These are phyloP conservation scores for Raddia guianensis DNA, from an alignment of 176 grass and related monocot species.

Conservation along the genomic window DNA sequence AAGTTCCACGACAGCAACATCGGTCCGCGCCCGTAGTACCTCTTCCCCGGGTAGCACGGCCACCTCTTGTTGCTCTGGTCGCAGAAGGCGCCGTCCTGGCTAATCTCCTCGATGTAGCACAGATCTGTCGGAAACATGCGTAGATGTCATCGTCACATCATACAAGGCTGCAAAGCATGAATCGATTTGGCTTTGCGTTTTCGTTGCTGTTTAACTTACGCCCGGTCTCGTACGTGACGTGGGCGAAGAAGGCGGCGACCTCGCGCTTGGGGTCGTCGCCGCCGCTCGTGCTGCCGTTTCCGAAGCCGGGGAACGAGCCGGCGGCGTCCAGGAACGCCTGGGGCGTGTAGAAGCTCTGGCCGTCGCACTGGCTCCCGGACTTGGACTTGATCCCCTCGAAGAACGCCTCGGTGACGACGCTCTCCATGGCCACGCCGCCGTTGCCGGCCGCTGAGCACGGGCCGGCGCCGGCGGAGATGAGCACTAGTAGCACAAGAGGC, in stretches of 20 bases:
- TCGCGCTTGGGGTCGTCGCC: slow-evolving; percentile 58
- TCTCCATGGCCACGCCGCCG: neutral
- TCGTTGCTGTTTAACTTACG: slow-evolving; percentile 38
- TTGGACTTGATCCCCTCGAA: slow-evolving; percentile 61
- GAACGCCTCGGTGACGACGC: slow-evolving; percentile 25
- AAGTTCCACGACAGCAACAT: slow-evolving; percentile 78
- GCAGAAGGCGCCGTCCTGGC: slow-evolving; percentile 53
- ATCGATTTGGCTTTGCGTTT: neutral
- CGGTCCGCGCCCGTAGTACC: slow-evolving; percentile 74
- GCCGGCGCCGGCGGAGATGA: slow-evolving; percentile 29
- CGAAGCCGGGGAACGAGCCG: slow-evolving; percentile 47
- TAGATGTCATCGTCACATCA: no score
- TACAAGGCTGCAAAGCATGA: neutral
- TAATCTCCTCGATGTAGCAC: slow-evolving; percentile 85
- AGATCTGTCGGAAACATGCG: slow-evolving; percentile 41
- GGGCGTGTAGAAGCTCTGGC: slow-evolving; percentile 65
- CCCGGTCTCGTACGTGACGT: slow-evolving; percentile 68
- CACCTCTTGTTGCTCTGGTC: slow-evolving; percentile 37
- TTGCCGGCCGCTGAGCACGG: slow-evolving; percentile 16
- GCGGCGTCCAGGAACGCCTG: slow-evolving; percentile 47
- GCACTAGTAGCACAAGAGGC: slow-evolving; percentile 13
- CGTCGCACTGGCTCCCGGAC: slow-evolving; percentile 45
- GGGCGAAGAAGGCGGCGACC: slow-evolving; percentile 77
- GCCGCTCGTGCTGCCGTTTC: slow-evolving; percentile 17
- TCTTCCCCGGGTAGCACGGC: slow-evolving; percentile 49